Evolutionary conservation across 768 basidiomycete species (phyloP).

Genomic region (Leccinum disarticulatum): DNA sequence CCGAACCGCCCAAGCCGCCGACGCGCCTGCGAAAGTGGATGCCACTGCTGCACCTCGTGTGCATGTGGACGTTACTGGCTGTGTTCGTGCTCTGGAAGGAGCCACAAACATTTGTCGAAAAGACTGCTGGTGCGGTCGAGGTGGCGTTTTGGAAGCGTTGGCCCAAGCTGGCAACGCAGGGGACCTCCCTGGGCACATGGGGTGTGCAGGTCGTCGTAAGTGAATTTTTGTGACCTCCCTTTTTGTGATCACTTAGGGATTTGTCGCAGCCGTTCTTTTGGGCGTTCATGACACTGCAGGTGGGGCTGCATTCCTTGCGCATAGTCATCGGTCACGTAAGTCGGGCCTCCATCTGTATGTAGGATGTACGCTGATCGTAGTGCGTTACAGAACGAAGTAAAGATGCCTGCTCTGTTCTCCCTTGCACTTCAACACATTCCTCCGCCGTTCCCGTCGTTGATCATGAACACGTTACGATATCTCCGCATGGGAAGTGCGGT

Average conservation of each 20-base stretch:
- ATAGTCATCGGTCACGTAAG: slow-evolving; percentile 71
- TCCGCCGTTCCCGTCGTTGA: slow-evolving; percentile 57
- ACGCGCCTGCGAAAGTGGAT: slow-evolving; percentile 58
- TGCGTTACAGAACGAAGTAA: slow-evolving; percentile 50
- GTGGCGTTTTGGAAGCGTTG: slow-evolving; percentile 56
- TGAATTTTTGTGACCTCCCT: not conserved
- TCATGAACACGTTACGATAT: slow-evolving; percentile 65
- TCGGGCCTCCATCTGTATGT: slow-evolving; percentile 5
- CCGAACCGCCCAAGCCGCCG: slow-evolving; percentile 34
- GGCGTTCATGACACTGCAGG: slow-evolving; percentile 73
- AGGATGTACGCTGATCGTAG: slow-evolving; percentile 4
- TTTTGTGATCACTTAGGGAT: not conserved
- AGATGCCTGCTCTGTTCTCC: slow-evolving; percentile 58
- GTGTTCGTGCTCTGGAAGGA: slow-evolving; percentile 70
- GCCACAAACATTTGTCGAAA: slow-evolving; percentile 48
- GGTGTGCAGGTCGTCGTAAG: slow-evolving; percentile 61
- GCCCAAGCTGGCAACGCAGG: slow-evolving; percentile 51
- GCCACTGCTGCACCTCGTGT: slow-evolving; percentile 63
- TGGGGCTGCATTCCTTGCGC: slow-evolving; percentile 68
- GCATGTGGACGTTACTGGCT: slow-evolving; percentile 62
- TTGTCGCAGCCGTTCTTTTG: slow-evolving; percentile 71
- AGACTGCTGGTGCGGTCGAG: slow-evolving; percentile 35
- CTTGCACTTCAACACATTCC: slow-evolving; percentile 67
- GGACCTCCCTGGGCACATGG: slow-evolving; percentile 38
- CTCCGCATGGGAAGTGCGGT: slow-evolving; percentile 64